Percentiles rank a stretch among this genome's conserved stretches.
phyloP scores from a whole-genome alignment of 1,139 yeast genomes.

The Nakaseomyces delphensis region DNA sequence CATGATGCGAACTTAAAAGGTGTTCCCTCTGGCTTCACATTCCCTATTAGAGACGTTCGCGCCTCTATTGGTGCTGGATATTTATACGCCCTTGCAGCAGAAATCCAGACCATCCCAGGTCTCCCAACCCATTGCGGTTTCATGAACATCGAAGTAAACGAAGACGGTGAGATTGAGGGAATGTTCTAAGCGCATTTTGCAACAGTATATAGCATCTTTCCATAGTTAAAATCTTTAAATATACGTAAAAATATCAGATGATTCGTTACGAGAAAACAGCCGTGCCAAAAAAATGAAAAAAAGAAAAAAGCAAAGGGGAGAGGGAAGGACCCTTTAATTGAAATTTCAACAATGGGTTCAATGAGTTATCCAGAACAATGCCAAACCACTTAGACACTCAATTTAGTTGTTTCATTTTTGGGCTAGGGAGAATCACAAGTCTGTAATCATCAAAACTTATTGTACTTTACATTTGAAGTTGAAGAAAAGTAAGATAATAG shows the following conservation, averaged over 20 bases:
- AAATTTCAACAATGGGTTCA: no score
- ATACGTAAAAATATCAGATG: neutral
- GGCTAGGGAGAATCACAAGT: no score
- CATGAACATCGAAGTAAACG: slow-evolving; percentile 76
- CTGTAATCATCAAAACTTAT: no score
- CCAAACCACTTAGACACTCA: no score
- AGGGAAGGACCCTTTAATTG: neutral
- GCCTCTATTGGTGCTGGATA: slow-evolving; percentile 80
- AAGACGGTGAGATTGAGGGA: slow-evolving; percentile 73
- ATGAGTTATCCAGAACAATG: no score
- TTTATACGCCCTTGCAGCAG: slow-evolving; percentile 73
- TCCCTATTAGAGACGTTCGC: slow-evolving; percentile 74
- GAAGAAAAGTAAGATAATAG: no score
- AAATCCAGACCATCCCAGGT: slow-evolving; percentile 79
- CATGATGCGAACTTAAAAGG: slow-evolving; percentile 78
- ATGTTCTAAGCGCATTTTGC: slow-evolving; percentile 51
- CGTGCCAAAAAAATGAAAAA: neutral
- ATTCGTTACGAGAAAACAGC: neutral
- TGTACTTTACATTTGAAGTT: no score
- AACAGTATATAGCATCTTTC: neutral
- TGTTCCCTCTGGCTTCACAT: slow-evolving; percentile 68
- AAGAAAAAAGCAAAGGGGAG: neutral
- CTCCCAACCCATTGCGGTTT: slow-evolving; percentile 75
- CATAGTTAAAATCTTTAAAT: no score
- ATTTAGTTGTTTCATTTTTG: no score